Base-by-base conservation (phyloP, 129 eudicot genomes). In the Pulicaria dysenterica region DNA sequence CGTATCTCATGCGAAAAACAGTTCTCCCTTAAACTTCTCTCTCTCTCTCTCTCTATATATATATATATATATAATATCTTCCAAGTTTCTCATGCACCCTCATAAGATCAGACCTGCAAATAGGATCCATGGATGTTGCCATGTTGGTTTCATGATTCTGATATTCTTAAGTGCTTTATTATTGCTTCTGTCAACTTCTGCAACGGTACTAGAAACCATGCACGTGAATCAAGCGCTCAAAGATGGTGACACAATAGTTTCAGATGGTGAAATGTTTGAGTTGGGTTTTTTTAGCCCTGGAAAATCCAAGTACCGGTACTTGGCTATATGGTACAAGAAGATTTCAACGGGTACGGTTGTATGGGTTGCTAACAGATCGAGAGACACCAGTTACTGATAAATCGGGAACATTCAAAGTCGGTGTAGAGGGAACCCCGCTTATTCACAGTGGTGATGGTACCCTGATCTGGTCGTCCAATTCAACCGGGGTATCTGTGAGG, bases 321-420 rank as follows among this genome's bases (percentile, higher is more conserved):
- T 79, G 34, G 82, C 78, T 5, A 79, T 79, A 64, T 79, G 82
- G 78, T 72, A 62, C 59, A 63, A 56, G 43, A 79, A 64, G 7
- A 72, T 56, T 46, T 63, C 63, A 38, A 14, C 19, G 8, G 61
- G 24, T 31, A 72, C 78, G 0, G 50, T 72, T 3, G 73, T 79
- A 64, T 79, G 82, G 82, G 78, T 79, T 12, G 83, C 83, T 45
- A 79, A 79, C 19, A 56, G n/a, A n/a, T n/a, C n/a, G 83, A 34
- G 56, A 66, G 17, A 72, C 43, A 10, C 82, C 82, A 45, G 1
- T 78, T 6, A 1, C 3, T 0, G 58, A 79, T 15, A 38, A 12
- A 8, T 79, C 54, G 17, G 78, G 74, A 51, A 24, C 3, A 39
- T 24, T 64, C 14, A 64, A 15, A 71, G 37, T 79, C 6, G 45